These are phyloP conservation scores for Malus sieversii DNA, from an alignment of 306 rosid genomes.

Conservation along the genomic window DNA sequence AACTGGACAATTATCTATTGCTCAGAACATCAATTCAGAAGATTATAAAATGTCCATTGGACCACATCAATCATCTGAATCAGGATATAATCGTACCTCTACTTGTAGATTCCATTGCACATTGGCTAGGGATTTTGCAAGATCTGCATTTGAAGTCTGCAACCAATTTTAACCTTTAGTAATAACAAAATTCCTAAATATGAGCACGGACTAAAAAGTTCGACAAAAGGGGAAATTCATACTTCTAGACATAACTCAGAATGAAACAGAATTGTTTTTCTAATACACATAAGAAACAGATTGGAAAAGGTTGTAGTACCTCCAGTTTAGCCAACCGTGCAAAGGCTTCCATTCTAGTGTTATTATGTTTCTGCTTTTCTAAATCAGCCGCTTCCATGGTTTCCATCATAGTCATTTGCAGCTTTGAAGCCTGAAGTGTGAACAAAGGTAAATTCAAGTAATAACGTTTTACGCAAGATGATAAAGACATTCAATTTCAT, in stretches of 20 bases:
- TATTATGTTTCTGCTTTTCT: constrained; percentile 90
- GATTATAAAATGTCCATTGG: not conserved
- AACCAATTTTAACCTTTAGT: constrained; percentile 40
- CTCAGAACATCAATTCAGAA: not conserved
- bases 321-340: constrained; percentile 70
- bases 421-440: constrained; percentile 68
- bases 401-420: constrained; percentile 85
- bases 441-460: constrained; percentile 12
- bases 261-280: not conserved
- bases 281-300: not conserved
- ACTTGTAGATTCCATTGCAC: constrained; percentile 84
- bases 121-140: constrained; percentile 78
- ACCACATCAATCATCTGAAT: constrained; percentile 8
- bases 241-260: not conserved
- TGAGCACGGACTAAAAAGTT: constrained; percentile 15
- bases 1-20: not conserved
- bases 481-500: not conserved
- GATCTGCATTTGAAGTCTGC: constrained; percentile 91
- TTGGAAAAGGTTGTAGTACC: constrained; percentile 36
- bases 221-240: not conserved
- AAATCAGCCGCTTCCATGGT: constrained; percentile 94
- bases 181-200: constrained; percentile 21
- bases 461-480: not conserved
- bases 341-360: constrained; percentile 88
- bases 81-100: constrained; percentile 62